Base-by-base conservation (phyloP, 2,329 filamentous ascomycete genomes). In the Trichophyton rubrum region DNA sequence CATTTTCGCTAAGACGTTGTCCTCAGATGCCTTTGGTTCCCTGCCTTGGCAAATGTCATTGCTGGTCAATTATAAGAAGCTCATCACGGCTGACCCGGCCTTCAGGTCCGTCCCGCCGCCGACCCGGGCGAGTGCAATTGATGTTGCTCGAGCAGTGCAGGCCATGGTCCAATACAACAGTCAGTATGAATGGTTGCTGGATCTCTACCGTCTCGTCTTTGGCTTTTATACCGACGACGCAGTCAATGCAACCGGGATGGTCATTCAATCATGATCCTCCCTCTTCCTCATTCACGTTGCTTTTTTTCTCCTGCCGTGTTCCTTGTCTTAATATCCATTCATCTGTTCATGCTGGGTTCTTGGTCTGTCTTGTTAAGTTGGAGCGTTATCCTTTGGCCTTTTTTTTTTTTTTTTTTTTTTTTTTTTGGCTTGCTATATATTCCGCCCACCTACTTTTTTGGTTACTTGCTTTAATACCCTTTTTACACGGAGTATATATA, bases 141-240 rank as follows among this genome's bases (percentile, higher is more conserved):
- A 96, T 66, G 83, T 95, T 64, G 88, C 88, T 40, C 87, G 86
- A 71, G 89, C 88, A 57, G 87, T 96, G 5, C 79, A 82, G 59
- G 86, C 86, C 78, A 88, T 96, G 82, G 82, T 82, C 17, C 64
- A 63, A 59, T 79, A 83, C 61, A 85, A 83, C 30, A 80, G 83
- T 61, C 84, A 90, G 67, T 93, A 93, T 72, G 78, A 78, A 7
- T 96, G 92, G 79, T 76, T 96, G 64, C 80, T 84, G 57, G 90
- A 96, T 67, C 78, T 96, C 13, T 96, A 89, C 75, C 82, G 83
- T 59, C 79, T 92, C 45, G 90, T 96, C 2, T 95, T 95, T 71
- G 88, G 89, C 2, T 92, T 92, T 68, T 83, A 86, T 56, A 75
- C 90, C 15, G 89, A 96, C 60, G 90, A 96, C 67, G 86, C 84